Evolutionary conservation across 176 grass and related monocot species (phyloP), one percentile per base, ranked within the genome.

Genomic region (Avena insularis): DNA sequence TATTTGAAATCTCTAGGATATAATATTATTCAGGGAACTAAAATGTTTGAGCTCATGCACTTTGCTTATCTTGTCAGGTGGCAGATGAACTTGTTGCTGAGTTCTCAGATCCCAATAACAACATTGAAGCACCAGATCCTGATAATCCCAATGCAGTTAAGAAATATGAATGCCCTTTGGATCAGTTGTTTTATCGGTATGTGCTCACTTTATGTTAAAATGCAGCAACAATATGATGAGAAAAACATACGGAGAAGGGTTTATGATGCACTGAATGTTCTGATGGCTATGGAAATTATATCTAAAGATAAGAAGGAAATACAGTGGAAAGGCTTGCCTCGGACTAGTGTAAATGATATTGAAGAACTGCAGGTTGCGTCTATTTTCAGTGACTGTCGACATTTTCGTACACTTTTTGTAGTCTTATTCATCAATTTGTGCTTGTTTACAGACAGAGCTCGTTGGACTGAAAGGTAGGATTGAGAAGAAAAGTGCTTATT

Each of bases 271-370:
- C 74, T 99, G 56, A 99, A 99, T 85, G 97, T 99, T 66, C 81
- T 99, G 35, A 99, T 99, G 97, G 97, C 94, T 54, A 99, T 99
- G 97, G 97, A 99, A 25, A 99, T 99, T 88, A 96, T 99, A 84
- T 99, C 92, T 33, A 99, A 99, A 87, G 97, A 99, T 87, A 99
- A 99, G 88, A 99, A 99, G 75, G 94, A 99, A 80, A 99, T 99
- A 80, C 92, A 99, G 59, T 99, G 97, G 97, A 99, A 99, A 81
- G 97, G 97, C 27, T 99, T 99, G 85, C 97, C 97, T 79, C 90
- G 89, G 27, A 97, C 94, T 51, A 99, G 91, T 87, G 80, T 93
- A 88, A 97, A 85, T 91, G 91, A 99, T 87, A 83, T 99, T 77
- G 97, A 99, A 89, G 97, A 97, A 86, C 76, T 97, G 53, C 92